These are phyloP conservation scores for Nymphaea thermarum DNA, from an alignment of 164 flowering plant species.

Conservation along the genomic window DNA sequence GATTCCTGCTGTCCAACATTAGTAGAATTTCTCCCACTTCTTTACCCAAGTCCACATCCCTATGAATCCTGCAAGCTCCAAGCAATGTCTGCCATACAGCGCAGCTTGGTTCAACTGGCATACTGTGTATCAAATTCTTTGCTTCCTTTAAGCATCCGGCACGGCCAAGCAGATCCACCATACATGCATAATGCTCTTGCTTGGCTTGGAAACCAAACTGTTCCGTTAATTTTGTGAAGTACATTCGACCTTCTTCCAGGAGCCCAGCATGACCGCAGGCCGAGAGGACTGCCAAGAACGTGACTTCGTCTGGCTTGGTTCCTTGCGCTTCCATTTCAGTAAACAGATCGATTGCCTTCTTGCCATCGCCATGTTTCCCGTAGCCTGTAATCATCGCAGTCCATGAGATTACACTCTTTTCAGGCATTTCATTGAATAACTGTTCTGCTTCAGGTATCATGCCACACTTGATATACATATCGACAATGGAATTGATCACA, in stretches of 20 bases:
- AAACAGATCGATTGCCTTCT: constrained; percentile 39
- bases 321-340: constrained; percentile 31
- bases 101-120: constrained; percentile 44
- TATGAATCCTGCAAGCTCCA: constrained; percentile 69
- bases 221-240: constrained; percentile 34
- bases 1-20: constrained; percentile 42
- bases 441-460: constrained; percentile 42
- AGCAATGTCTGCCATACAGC: constrained; percentile 83
- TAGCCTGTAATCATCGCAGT: constrained; percentile 79
- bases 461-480: constrained; percentile 86
- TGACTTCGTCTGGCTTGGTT: constrained; percentile 53
- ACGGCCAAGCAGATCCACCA: constrained; percentile 77
- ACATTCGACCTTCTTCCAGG: constrained; percentile 34
- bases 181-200: constrained; percentile 80
- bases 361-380: constrained; percentile 71
- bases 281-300: constrained; percentile 67
- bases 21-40: constrained; percentile 56
- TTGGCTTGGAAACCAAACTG: constrained; percentile 26
- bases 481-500: constrained; percentile 55
- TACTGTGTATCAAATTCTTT: constrained; percentile 40
- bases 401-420: constrained; percentile 52
- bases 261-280: constrained; percentile 87
- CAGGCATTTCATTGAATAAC: constrained; percentile 32
- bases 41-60: constrained; percentile 43
- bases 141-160: constrained; percentile 62